Percentiles rank a stretch among this genome's conserved stretches.
These are phyloP conservation scores for Elongisporangium senticosum DNA, from an alignment of 352 stramenopile species.

Conservation along the genomic window DNA sequence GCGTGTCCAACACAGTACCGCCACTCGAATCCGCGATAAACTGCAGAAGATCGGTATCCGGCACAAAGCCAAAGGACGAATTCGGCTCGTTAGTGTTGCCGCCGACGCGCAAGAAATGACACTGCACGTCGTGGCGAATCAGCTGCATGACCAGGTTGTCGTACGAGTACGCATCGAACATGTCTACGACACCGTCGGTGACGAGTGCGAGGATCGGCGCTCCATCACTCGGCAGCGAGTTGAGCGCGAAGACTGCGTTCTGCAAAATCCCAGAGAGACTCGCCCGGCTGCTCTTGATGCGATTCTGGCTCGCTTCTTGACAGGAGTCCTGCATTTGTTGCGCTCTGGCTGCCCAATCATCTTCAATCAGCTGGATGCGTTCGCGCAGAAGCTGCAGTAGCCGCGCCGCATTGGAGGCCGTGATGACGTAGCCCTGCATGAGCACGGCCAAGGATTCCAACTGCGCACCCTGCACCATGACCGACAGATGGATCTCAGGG, in stretches of 20 bases:
- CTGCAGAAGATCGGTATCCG: constrained; percentile 69
- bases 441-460: constrained; percentile 80
- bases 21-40: constrained; percentile 72
- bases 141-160: constrained; percentile 87
- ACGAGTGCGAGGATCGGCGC: constrained; percentile 79
- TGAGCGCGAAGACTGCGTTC: constrained; percentile 82
- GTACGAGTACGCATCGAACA: constrained; percentile 71
- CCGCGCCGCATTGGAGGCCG: constrained; percentile 35
- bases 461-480: constrained; percentile 73
- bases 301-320: constrained; percentile 10
- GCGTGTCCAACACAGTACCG: constrained; percentile 63
- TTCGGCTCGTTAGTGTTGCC: constrained; percentile 47
- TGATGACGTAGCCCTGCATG: constrained; percentile 76
- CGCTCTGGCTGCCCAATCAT: constrained; percentile 60
- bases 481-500: constrained; percentile 73
- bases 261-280: constrained; percentile 79
- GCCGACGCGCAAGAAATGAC: constrained; percentile 75
- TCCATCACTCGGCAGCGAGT: constrained; percentile 72
- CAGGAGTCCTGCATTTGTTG: constrained; percentile 16
- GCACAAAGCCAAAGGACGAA: constrained; percentile 80
- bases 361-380: constrained; percentile 73
- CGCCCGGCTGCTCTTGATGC: constrained; percentile 27
- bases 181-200: constrained; percentile 81
- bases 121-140: constrained; percentile 83
- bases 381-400: constrained; percentile 72